These are phyloP conservation scores for Talaromyces sp. DNA, from an alignment of 2,329 filamentous ascomycete species.

Conservation along the genomic window DNA sequence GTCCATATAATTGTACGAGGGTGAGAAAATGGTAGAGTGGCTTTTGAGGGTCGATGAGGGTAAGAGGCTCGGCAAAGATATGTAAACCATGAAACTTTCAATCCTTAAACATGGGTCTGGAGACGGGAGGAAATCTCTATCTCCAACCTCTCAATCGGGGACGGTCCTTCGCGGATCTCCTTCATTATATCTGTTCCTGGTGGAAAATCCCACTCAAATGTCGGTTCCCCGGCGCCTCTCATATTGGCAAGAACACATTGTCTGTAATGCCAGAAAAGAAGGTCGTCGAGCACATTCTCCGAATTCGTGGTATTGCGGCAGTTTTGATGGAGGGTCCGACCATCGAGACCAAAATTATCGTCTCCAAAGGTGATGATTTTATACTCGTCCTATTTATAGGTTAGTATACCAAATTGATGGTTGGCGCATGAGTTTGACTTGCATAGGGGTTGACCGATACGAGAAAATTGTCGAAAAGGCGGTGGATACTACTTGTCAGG, in stretches of 20 bases:
- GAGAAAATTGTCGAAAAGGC: not conserved
- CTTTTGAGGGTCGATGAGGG: too few relatives aligned
- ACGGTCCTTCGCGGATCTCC: conserved; percentile 7
- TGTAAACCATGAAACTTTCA: too few relatives aligned
- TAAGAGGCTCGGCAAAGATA: too few relatives aligned
- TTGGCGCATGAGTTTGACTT: not conserved
- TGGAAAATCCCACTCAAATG: conserved; percentile 23
- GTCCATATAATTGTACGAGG: too few relatives aligned
- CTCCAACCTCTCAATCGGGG: not conserved
- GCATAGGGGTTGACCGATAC: not conserved
- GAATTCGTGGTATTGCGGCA: not conserved
- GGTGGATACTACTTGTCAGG: not conserved
- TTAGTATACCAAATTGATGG: not conserved
- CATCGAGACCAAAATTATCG: not conserved
- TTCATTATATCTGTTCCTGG: conserved; percentile 20
- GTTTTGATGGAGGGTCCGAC: not conserved
- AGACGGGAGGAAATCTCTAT: not conserved
- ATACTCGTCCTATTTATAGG: not conserved
- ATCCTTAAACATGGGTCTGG: too few relatives aligned
- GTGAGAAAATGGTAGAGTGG: too few relatives aligned
- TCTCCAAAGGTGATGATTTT: not conserved
- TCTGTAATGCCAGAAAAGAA: conserved; percentile 25
- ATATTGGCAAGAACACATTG: conserved; percentile 26
- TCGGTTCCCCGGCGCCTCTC: conserved; percentile 23
- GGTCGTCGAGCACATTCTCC: not conserved